phyloP scores from a whole-genome alignment of 2,329 filamentous ascomycete genomes.

The Fusarium liriodendri region DNA sequence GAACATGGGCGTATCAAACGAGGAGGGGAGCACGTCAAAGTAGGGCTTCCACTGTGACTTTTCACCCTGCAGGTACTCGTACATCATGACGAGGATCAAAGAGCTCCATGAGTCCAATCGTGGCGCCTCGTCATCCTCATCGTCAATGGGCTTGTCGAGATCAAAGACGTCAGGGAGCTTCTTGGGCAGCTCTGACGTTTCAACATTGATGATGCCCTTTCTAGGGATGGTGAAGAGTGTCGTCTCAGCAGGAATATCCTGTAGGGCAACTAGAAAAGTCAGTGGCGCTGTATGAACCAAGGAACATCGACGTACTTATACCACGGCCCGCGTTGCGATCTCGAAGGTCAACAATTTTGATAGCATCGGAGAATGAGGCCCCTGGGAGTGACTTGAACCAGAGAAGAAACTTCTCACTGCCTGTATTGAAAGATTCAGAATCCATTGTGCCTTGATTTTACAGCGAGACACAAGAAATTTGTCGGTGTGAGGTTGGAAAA shows the following conservation, averaged over 20 bases:
- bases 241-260: constrained; percentile 78
- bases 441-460: constrained; percentile 8
- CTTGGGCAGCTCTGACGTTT: constrained; percentile 75
- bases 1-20: constrained; percentile 91
- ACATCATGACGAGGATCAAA: constrained; percentile 82
- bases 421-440: constrained; percentile 52
- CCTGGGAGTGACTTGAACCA: constrained; percentile 67
- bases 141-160: constrained; percentile 49
- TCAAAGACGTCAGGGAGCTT: constrained; percentile 67
- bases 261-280: constrained; percentile 76
- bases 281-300: neutral
- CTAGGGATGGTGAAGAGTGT: constrained; percentile 85
- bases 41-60: constrained; percentile 81
- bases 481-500: neutral
- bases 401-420: constrained; percentile 59
- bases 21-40: constrained; percentile 76
- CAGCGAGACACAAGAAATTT: neutral
- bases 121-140: constrained; percentile 49
- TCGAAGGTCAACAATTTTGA: constrained; percentile 65
- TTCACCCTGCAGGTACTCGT: constrained; percentile 72
- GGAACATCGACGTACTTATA: constrained; percentile 56
- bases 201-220: constrained; percentile 74
- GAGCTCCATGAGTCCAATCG: constrained; percentile 66
- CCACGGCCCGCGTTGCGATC: constrained; percentile 64
- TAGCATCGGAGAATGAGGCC: constrained; percentile 63